Percentiles rank a stretch among this genome's conserved stretches.
phyloP scores from a whole-genome alignment of 2,329 filamentous ascomycete genomes.

The Cladosporium sp. region DNA sequence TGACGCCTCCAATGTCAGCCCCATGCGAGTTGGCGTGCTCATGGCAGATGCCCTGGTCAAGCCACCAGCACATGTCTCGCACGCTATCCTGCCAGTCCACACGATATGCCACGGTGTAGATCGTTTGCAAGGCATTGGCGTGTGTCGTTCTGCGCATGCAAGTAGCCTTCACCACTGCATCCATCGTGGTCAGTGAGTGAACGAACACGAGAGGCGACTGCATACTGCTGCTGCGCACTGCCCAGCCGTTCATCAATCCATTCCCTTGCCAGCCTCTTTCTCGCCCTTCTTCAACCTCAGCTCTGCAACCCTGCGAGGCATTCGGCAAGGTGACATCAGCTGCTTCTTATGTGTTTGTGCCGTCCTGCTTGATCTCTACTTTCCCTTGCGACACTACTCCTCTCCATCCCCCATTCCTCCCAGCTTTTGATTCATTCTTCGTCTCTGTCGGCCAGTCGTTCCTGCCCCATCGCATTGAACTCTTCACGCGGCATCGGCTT shows the following conservation, averaged over 20 bases:
- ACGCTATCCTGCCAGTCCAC: constrained; percentile 5
- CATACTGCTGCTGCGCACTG: neutral
- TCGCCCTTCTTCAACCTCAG: constrained; percentile 14
- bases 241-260: constrained; percentile 3
- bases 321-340: constrained; percentile 18
- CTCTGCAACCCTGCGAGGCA: constrained; percentile 12
- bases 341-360: constrained; percentile 5
- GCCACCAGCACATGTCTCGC: constrained; percentile 17
- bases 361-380: neutral
- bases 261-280: constrained; percentile 17
- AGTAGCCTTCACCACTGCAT: neutral
- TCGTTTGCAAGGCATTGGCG: neutral
- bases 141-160: constrained; percentile 2
- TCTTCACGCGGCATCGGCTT: constrained; percentile 2
- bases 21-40: neutral
- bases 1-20: neutral
- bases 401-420: constrained; percentile 13
- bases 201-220: neutral
- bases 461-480: constrained; percentile 1
- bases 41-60: constrained; percentile 4
- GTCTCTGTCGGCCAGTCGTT: constrained; percentile 2
- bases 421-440: constrained; percentile 5
- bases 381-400: constrained; percentile 7
- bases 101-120: constrained; percentile 13
- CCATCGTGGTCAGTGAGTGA: neutral